Evolutionary conservation across 2,329 filamentous ascomycete genomes (phyloP).

Genomic region (Hypoxylon sp.): DNA sequence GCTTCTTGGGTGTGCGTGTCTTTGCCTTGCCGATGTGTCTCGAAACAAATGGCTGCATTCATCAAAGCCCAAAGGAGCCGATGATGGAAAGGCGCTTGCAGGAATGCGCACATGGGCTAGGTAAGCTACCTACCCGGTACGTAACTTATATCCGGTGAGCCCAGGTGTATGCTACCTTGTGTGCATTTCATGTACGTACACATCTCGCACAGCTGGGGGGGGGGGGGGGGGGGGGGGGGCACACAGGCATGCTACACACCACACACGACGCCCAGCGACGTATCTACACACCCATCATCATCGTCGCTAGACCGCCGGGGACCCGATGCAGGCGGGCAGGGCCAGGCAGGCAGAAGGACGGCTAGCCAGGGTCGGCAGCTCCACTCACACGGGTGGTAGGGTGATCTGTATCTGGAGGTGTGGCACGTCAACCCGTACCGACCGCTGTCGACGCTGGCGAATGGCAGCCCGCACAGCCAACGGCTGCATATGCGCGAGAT

Average conservation of each 20-base stretch:
- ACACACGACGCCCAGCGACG: no score
- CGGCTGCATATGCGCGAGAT: conserved; percentile 48
- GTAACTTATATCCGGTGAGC: conserved; percentile 33
- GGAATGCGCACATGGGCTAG: conserved; percentile 24
- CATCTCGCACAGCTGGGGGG: conserved; percentile 19
- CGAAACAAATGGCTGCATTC: conserved; percentile 15
- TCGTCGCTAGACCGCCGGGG: conserved; percentile 31
- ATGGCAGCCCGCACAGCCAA: conserved; percentile 41
- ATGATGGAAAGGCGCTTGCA: conserved; percentile 32
- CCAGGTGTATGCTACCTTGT: conserved; percentile 19
- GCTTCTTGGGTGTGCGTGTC: background rate
- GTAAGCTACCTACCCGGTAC: conserved; percentile 25
- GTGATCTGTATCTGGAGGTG: conserved; percentile 40
- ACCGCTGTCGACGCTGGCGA: conserved; percentile 36
- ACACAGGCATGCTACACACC: no score
- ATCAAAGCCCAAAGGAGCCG: conserved; percentile 3
- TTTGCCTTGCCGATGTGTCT: conserved; percentile 12
- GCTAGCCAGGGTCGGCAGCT: conserved; percentile 30
- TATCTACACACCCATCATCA: conserved; percentile 33
- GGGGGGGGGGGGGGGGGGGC: no score
- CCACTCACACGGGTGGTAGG: conserved; percentile 38
- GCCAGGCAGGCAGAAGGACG: no score
- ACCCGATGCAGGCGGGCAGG: conserved; percentile 31
- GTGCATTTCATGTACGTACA: conserved; percentile 9
- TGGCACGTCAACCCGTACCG: conserved; percentile 40